Percentiles rank a stretch among this genome's conserved stretches.
Evolutionary conservation across 371 early-diverging fungal species (phyloP).

Genomic region (Rhizomucor miehei): DNA sequence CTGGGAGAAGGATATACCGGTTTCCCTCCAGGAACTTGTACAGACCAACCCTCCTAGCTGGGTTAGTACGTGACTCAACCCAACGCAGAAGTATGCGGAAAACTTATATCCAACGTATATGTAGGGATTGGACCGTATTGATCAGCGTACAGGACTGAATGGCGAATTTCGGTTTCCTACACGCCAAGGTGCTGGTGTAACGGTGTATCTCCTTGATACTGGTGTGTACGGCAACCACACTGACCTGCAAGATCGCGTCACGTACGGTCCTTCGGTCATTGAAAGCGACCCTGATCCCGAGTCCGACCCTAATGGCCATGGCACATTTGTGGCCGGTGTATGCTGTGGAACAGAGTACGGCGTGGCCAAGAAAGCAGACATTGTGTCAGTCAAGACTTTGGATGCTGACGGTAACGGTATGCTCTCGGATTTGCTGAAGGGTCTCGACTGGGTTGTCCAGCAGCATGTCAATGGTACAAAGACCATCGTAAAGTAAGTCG

Average conservation of each 20-base stretch:
- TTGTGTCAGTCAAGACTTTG: slow-evolving; percentile 65
- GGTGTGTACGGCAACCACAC: slow-evolving; percentile 26
- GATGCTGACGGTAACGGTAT: slow-evolving; percentile 49
- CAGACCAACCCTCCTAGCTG: slow-evolving; percentile 46
- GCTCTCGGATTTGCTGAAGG: slow-evolving; percentile 59
- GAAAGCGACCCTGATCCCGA: neutral
- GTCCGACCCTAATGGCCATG: slow-evolving; percentile 36
- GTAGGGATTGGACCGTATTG: slow-evolving; percentile 43
- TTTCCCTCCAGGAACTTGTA: slow-evolving; percentile 41
- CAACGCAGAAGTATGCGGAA: too few species aligned
- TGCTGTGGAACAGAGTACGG: slow-evolving; percentile 63
- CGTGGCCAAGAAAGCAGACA: slow-evolving; percentile 55
- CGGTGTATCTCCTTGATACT: slow-evolving; percentile 37
- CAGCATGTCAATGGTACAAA: slow-evolving; percentile 33
- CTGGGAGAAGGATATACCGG: slow-evolving; percentile 35
- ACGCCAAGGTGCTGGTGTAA: slow-evolving; percentile 30
- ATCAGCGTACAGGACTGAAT: slow-evolving; percentile 40
- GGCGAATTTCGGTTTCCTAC: slow-evolving; percentile 32
- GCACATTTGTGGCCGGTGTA: slow-evolving; percentile 65
- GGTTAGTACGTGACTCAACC: too few species aligned
- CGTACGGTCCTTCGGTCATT: slow-evolving; percentile 26
- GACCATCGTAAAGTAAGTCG: slow-evolving; percentile 38
- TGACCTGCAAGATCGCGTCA: slow-evolving; percentile 33
- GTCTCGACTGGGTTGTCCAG: slow-evolving; percentile 58
- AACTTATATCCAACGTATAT: too few species aligned